Conservation (phyloP, 768 basidiomycete genomes). For the Tulasnella sp. region DNA sequence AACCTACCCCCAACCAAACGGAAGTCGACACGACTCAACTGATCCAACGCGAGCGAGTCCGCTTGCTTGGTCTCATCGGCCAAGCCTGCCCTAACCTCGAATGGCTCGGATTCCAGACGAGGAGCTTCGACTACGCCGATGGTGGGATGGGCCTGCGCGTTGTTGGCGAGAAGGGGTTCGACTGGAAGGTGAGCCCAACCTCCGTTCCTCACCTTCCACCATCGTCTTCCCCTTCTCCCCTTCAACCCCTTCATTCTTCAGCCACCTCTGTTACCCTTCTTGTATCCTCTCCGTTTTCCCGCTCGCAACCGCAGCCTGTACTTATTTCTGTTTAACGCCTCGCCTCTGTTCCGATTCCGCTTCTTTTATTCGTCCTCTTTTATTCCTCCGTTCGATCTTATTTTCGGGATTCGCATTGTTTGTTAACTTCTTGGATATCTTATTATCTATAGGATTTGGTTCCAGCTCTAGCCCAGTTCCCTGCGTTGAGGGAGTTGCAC, state of each 20-base stretch:
- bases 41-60: constrained; percentile 10
- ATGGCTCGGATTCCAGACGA: constrained; percentile 29
- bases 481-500: constrained; percentile 18
- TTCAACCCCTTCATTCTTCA: constrained; percentile 3
- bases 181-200: constrained; percentile 27
- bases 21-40: neutral
- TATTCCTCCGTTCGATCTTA: neutral
- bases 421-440: neutral
- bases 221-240: neutral
- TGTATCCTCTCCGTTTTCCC: neutral
- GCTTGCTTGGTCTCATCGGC: constrained; percentile 14
- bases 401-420: neutral
- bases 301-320: neutral
- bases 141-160: constrained; percentile 29
- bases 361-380: neutral
- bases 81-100: constrained; percentile 24
- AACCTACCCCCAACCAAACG: neutral
- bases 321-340: neutral
- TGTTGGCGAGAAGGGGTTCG: constrained; percentile 22
- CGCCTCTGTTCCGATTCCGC: neutral
- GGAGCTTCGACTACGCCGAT: constrained; percentile 33
- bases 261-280: neutral
- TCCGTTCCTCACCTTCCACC: neutral
- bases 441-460: constrained; percentile 27
- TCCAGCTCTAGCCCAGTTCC: constrained; percentile 23